Base-by-base conservation (phyloP, 2,329 filamentous ascomycete genomes). In the Alternaria panax region DNA sequence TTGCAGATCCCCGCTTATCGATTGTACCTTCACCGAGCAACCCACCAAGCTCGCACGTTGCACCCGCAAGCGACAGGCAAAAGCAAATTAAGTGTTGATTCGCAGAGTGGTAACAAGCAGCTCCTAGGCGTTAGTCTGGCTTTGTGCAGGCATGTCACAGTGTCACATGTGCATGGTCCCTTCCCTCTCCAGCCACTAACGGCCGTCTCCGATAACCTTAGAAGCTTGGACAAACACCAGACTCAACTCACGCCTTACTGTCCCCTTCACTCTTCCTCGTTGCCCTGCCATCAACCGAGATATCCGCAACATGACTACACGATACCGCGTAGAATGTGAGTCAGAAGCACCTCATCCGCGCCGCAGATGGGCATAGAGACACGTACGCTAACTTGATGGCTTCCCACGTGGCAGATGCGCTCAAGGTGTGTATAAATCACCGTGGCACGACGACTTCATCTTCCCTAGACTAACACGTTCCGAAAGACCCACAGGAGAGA, bases 401-500 rank as follows among this genome's bases (percentile, higher is more conserved):
- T 25, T 40, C 14, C 36, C 38, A 30, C 55, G 32, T 57, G 32
- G 34, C 65, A 90, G 88, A 90, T 81, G 86, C 87, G 27, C 83
- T 89, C 71, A 88, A 88, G 83, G 86, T 87, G 74, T 63, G 81
- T 74, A 40, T 30, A 45, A n/a, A 27, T 28, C 18, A 40, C 25
- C 32, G n/a, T 16, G 9, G 38, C 25, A 28, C 7, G 20, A 11
- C 22, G n/a, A n/a, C 22, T 27, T 5, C 14, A 20, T n/a, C 7
- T 45, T 28, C 46, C 12, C 4, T 18, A 12, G 11, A 58, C 68
- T 72, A 50, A 73, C 55, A 51, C n/a, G 7, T 9, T 16, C 8
- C 1, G n/a, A 9, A 9, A 96, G 86, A 94, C 93, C 52, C 93
- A 97, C 81, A 87, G 93, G 55, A 85, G 93, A 75, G 93, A 97